phyloP scores from a whole-genome alignment of 2,329 filamentous ascomycete genomes.

The Fusarium citri region DNA sequence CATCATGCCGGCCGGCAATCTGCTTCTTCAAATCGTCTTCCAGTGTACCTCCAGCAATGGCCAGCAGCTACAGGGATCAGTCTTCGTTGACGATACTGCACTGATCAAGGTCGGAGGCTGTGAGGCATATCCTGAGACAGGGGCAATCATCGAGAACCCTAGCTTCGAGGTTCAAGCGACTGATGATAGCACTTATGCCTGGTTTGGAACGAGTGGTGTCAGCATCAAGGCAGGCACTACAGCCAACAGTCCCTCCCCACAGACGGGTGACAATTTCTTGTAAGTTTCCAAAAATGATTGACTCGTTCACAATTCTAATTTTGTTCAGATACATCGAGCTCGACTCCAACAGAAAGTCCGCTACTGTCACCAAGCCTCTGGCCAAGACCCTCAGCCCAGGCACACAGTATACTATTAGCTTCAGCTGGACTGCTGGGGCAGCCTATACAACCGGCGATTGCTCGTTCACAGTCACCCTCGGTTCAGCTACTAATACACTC shows the following conservation, averaged over 20 bases:
- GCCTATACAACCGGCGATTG: background rate
- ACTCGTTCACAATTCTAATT: background rate
- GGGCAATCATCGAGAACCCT: slow-evolving; percentile 1
- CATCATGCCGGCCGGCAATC: background rate
- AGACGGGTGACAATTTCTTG: background rate
- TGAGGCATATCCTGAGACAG: slow-evolving; percentile 6
- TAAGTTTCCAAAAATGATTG: rapidly evolving
- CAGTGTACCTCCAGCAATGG: background rate
- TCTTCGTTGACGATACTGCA: slow-evolving; percentile 11
- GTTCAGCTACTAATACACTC: rapidly evolving
- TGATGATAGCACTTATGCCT: slow-evolving; percentile 4
- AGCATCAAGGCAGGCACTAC: background rate
- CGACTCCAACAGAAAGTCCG: background rate
- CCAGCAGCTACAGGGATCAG: background rate
- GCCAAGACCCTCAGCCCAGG: background rate
- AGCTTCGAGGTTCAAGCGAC: slow-evolving; percentile 12
- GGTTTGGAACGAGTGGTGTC: slow-evolving; percentile 8
- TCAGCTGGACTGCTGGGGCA: slow-evolving; percentile 5
- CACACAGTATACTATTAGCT: background rate
- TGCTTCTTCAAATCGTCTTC: background rate
- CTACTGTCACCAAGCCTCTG: slow-evolving; percentile 1
- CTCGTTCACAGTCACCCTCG: background rate
- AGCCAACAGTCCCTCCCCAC: rapidly evolving
- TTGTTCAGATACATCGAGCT: background rate
- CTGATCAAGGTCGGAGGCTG: slow-evolving; percentile 1